phyloP scores from a whole-genome alignment of 2,329 filamentous ascomycete species.

The Penicillium sp. region DNA sequence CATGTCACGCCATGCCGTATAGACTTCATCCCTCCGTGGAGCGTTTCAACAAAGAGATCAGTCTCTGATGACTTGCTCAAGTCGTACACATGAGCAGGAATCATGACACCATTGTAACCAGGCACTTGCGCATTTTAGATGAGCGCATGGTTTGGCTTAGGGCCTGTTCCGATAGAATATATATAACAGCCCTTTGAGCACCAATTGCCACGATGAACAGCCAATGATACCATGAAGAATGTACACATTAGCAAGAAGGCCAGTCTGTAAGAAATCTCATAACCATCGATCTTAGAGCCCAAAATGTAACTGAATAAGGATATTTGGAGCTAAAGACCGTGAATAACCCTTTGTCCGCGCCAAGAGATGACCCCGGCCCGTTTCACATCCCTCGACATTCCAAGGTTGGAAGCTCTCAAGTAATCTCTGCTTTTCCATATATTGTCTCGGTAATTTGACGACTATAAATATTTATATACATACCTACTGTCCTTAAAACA shows the following conservation, averaged over 20 bases:
- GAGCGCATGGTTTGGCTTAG: too few relatives aligned
- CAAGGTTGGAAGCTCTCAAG: not conserved
- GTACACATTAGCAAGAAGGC: not conserved
- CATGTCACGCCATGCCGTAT: too few relatives aligned
- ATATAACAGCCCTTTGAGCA: not conserved
- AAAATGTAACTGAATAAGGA: not conserved
- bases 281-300: not conserved
- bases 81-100: too few relatives aligned
- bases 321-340: not conserved
- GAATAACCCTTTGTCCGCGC: conserved; percentile 8
- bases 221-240: not conserved
- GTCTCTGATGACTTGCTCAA: too few relatives aligned
- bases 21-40: too few relatives aligned
- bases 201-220: not conserved
- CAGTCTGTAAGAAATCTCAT: not conserved
- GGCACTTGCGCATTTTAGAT: too few relatives aligned
- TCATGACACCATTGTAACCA: too few relatives aligned
- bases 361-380: conserved; percentile 4
- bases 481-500: not conserved
- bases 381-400: not conserved
- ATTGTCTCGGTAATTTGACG: not conserved
- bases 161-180: not conserved
- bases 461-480: not conserved
- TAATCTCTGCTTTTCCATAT: not conserved
- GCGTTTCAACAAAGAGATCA: too few relatives aligned